These are phyloP conservation scores for Angophora floribunda DNA, from an alignment of 345 rosid species.

Conservation along the genomic window DNA sequence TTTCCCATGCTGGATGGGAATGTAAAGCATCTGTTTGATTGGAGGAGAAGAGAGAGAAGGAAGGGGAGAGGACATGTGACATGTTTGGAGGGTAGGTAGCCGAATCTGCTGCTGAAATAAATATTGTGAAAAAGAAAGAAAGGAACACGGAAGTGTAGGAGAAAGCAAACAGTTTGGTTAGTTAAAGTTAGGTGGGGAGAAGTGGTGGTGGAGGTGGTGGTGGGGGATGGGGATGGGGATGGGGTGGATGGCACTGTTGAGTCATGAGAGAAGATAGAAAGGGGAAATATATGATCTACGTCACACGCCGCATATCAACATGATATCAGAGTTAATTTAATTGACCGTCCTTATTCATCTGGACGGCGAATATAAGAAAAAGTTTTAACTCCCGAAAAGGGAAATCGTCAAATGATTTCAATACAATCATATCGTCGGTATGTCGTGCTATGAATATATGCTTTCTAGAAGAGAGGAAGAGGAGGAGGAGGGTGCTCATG, in stretches of 20 bases:
- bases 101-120: slow-evolving; percentile 7
- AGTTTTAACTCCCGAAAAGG: not conserved
- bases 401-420: not conserved
- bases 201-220: not conserved
- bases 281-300: not conserved
- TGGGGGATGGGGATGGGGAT: not conserved
- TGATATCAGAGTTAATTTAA: not conserved
- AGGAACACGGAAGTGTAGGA: not conserved
- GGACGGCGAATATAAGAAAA: not conserved
- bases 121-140: not conserved
- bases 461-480: not conserved
- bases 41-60: not conserved
- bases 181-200: slow-evolving; percentile 7
- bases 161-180: slow-evolving; percentile 3
- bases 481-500: not conserved
- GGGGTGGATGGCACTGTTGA: not conserved
- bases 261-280: not conserved
- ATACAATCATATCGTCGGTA: not conserved
- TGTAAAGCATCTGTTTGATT: slow-evolving; percentile 2
- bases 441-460: not conserved
- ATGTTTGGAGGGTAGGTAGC: slow-evolving; percentile 49
- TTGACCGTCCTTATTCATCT: too few relatives aligned
- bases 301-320: not conserved
- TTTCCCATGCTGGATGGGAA: not conserved
- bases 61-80: slow-evolving; percentile 20